Percentiles rank a stretch among this genome's conserved stretches.
These are phyloP conservation scores for Pyrrhoderma noxium DNA, from an alignment of 1,284 basidiomycete genomes.

Conservation along the genomic window DNA sequence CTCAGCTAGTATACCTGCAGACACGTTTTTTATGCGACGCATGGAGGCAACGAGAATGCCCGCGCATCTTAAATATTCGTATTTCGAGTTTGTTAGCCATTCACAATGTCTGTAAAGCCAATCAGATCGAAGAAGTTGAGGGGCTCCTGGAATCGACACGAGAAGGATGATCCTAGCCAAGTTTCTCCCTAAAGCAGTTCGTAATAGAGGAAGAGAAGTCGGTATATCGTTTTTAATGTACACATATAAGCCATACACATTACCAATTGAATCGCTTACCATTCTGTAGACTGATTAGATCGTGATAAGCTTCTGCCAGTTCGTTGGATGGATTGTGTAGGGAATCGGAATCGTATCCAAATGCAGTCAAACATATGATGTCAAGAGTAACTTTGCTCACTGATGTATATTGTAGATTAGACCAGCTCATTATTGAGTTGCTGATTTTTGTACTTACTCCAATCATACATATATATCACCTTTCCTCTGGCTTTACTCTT, in stretches of 20 bases:
- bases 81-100: constrained; percentile 23
- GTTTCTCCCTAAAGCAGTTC: constrained; percentile 30
- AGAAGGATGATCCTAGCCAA: constrained; percentile 33
- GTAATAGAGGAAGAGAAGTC: too few species aligned
- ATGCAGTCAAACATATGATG: constrained; percentile 43
- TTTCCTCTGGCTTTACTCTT: constrained; percentile 15
- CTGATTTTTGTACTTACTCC: constrained; percentile 31
- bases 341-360: constrained; percentile 40
- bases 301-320: constrained; percentile 40
- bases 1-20: constrained; percentile 33
- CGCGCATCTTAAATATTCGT: constrained; percentile 25
- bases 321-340: constrained; percentile 41
- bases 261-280: constrained; percentile 26
- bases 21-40: constrained; percentile 36
- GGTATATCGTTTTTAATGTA: too few species aligned
- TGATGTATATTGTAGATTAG: constrained; percentile 19
- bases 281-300: constrained; percentile 35
- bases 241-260: too few species aligned
- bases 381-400: constrained; percentile 46
- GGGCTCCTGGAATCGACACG: constrained; percentile 32
- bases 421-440: background rate
- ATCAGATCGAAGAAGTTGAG: constrained; percentile 26
- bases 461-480: constrained; percentile 37
- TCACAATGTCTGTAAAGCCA: constrained; percentile 34
- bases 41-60: constrained; percentile 33